Conservation (phyloP, 169 alveolate species). For the Plasmodium gaboni region DNA sequence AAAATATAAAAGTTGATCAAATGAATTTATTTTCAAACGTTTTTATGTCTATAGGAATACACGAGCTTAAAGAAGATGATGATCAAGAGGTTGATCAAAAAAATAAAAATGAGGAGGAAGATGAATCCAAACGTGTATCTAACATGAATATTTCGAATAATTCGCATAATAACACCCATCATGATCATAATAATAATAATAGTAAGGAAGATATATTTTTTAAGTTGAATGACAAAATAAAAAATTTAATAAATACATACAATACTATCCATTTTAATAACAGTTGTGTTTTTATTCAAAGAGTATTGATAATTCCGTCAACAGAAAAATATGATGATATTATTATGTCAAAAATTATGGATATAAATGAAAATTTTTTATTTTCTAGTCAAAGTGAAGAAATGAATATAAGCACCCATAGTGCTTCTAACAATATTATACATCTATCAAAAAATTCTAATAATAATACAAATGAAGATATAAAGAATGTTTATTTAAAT, state of each 20-base stretch:
- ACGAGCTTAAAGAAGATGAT: conserved; percentile 31
- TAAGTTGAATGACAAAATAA: conserved; percentile 10
- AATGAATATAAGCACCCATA: not conserved
- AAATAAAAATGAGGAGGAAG: not conserved
- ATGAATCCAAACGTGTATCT: not conserved
- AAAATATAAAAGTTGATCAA: conserved; percentile 8
- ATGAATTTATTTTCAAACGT: conserved; percentile 64
- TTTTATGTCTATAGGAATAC: conserved; percentile 73
- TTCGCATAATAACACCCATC: not conserved
- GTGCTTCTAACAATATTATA: not conserved
- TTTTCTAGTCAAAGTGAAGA: conserved; percentile 6
- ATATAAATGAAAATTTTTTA: conserved; percentile 58
- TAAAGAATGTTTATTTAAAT: not conserved
- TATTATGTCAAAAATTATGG: conserved; percentile 49
- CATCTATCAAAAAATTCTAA: not conserved
- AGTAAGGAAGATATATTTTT: not conserved
- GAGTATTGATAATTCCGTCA: conserved; percentile 61
- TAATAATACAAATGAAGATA: not conserved
- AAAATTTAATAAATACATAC: conserved; percentile 16
- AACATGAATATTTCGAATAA: not conserved
- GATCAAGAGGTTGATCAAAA: not conserved
- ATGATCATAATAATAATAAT: not conserved
- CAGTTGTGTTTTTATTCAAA: conserved; percentile 71
- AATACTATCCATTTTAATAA: conserved; percentile 42
- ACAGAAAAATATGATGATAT: conserved; percentile 44